phyloP scores from a whole-genome alignment of 2,329 filamentous ascomycete genomes.

The Aspergillus sp. region DNA sequence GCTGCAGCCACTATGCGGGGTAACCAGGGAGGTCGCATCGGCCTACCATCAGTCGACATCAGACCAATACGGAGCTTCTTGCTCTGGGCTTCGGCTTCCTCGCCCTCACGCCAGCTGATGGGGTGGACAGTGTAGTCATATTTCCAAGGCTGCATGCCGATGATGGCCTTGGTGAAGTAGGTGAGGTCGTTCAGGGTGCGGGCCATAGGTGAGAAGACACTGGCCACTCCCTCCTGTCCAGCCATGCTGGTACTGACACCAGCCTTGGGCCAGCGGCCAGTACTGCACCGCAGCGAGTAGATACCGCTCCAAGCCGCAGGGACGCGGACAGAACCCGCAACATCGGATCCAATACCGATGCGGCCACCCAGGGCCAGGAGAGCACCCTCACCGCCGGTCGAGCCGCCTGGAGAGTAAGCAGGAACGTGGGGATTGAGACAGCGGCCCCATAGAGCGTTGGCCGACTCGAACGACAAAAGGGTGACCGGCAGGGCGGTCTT shows the following conservation, averaged over 20 bases:
- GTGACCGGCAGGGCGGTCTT: conserved; percentile 91
- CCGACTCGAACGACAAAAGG: conserved; percentile 79
- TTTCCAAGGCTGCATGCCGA: conserved; percentile 81
- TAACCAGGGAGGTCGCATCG: neutral
- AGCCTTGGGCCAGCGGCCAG: conserved; percentile 83
- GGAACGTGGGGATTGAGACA: conserved; percentile 78
- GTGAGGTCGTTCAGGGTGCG: conserved; percentile 76
- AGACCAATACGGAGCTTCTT: conserved; percentile 72
- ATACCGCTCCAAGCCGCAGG: conserved; percentile 89
- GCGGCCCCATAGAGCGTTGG: conserved; percentile 76
- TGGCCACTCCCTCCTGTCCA: conserved; percentile 84
- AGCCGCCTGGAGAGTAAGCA: conserved; percentile 85
- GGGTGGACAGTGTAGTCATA: conserved; percentile 86
- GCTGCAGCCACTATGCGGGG: neutral
- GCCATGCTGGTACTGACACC: conserved; percentile 85
- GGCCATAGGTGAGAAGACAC: conserved; percentile 90
- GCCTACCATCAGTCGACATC: conserved; percentile 65
- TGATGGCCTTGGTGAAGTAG: conserved; percentile 77
- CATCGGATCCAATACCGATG: conserved; percentile 87
- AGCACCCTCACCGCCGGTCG: conserved; percentile 80
- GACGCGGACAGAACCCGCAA: conserved; percentile 81
- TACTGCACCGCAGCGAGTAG: conserved; percentile 82
- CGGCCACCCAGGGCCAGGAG: conserved; percentile 76
- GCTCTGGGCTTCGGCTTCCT: conserved; percentile 57
- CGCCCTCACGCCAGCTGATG: conserved; percentile 68